Base-by-base conservation (phyloP, 306 rosid genomes). In the Fragaria vesca region DNA sequence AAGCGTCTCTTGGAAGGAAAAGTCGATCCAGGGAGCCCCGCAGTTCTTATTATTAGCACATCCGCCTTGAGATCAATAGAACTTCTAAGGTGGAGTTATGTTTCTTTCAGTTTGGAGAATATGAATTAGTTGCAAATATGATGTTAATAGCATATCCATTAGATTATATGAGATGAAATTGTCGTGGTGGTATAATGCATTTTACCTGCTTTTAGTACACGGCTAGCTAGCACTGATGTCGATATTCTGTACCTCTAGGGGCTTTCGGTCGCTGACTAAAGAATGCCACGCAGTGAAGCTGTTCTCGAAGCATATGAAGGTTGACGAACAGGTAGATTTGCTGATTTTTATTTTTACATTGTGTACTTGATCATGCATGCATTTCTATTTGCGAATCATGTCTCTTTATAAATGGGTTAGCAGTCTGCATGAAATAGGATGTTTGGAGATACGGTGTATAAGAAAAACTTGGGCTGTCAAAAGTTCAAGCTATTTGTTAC, bases 301-400 rank as follows among this genome's bases (percentile, higher is more conserved):
- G 24, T 95, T 95, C 79, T 86, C 98, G 12, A 95, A 95, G 88
- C 98, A 95, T 80, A 86, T 95, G 88, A 95, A 95, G 81, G 73
- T 92, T 70, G 86, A 91, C 66, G 90, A 92, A 71, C 98, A 94
- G 95, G 98, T 90, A 77, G 43, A 10, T 75, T 0, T 43, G 45
- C 38, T 24, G 34, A 48, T 40, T 40, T 40, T 6, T 36, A 21
- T 48, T 60, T 24, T 15, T 38, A 54, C 10, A 15, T 66, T 77
- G 11, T 40, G 12, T 63, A 2, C 28, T 8, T 21, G 2, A 4
- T 72, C 45, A 5, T 42, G 40, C 66, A 12, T 67, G 6, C 20
- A 30, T 13, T 18, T 38, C 42, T 8, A 17, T 8, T 9, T 63
- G 4, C 40, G 5, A 20, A 24, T 11, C 6, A 16, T 43, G 58